Base-by-base conservation (phyloP, 2,329 filamentous ascomycete species). In the Arthrobotrys sphaeroides region DNA sequence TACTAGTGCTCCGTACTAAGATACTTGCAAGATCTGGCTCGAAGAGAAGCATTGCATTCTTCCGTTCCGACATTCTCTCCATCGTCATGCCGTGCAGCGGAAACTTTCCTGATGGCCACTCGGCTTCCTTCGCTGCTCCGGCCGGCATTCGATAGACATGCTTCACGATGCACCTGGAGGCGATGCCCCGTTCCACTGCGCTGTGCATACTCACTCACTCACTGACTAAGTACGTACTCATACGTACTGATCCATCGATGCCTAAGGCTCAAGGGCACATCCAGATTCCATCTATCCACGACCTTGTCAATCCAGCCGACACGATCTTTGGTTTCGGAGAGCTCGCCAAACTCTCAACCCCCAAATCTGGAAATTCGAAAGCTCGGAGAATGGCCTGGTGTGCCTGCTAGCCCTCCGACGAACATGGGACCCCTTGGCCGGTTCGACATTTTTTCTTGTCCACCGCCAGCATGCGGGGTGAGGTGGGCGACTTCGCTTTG, bases 401-500 rank as follows among this genome's bases (percentile, higher is more conserved):
- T 74, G 70, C 38, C 55, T 68, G 70, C 62, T 31, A 45, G 38
- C 26, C 53, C 45, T 66, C 64, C 40, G 62, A 74, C 47, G 36
- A 18, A 62, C 70, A 74, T 62, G 70, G 70, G 55, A 43, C 28
- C 62, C 61, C 55, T 53, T 51, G 13, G 47, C 26, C 38, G 36
- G 36, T 55, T 64, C 57, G 68, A 65, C 49, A 65, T 73, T 51
- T 59, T 26, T 24, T n/a, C 13, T 36, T 51, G 59, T 40, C 20
- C 20, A 13, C 20, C 26, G 13, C 20, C 45, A 38, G 22, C 61
- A 62, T 74, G 70, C 70, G 70, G 70, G 70, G 70, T 74, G 70
- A 74, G 28, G 61, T 74, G 70, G 70, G 16, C 26, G 12, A 38
- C 31, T 38, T 55, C 16, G 51, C n/a, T 55, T 55, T 55, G 51